Evolutionary conservation across 257 asterid genomes (phyloP).

Genomic region (Coffea eugenioides): DNA sequence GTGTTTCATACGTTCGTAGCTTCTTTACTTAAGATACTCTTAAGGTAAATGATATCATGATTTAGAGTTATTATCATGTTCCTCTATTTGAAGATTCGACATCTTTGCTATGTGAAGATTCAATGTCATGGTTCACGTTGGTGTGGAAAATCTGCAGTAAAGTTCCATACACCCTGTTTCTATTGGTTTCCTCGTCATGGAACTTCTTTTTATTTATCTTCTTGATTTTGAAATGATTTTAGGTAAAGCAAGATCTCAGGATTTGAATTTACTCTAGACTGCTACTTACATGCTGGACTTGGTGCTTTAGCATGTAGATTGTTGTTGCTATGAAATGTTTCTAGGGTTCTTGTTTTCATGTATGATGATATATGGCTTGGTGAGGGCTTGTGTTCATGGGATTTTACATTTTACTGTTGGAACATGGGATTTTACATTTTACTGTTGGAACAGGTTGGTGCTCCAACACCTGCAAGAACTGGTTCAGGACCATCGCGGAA

Average conservation of each 20-base stretch:
- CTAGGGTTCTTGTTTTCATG: not conserved
- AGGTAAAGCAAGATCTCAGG: not conserved
- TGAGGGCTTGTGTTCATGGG: conserved; percentile 18
- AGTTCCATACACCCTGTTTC: not conserved
- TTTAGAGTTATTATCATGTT: not conserved
- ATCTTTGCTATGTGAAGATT: not conserved
- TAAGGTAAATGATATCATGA: not conserved
- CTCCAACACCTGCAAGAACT: conserved; percentile 67
- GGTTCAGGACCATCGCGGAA: conserved; percentile 86
- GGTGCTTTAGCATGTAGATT: not conserved
- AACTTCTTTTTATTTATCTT: not conserved
- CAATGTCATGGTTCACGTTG: not conserved
- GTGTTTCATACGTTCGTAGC: not conserved
- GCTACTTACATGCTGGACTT: not conserved
- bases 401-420: too few species aligned
- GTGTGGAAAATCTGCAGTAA: not conserved
- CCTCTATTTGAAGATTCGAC: not conserved
- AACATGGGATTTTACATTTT: conserved; percentile 27
- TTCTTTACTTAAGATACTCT: not conserved
- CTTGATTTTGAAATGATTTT: not conserved
- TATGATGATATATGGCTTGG: not conserved
- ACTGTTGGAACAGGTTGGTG: conserved; percentile 46
- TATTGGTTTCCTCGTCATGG: not conserved
- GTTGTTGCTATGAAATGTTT: not conserved
- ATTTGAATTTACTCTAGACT: not conserved